phyloP scores from a whole-genome alignment of 352 stramenopile genomes.

The Pythium graminicola region DNA sequence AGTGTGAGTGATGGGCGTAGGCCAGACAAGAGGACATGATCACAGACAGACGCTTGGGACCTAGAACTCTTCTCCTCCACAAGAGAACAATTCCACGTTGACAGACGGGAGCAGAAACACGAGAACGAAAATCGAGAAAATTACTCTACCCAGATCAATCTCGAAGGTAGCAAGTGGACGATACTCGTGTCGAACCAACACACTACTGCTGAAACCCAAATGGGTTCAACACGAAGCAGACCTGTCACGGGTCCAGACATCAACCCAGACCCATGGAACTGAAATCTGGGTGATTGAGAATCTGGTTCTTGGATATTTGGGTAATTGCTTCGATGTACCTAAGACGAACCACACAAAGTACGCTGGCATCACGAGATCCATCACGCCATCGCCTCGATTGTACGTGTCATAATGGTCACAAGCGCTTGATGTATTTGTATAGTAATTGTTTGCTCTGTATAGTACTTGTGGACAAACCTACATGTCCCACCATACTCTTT shows the following conservation, averaged over 20 bases:
- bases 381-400: neutral
- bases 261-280: neutral
- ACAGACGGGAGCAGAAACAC: too few species aligned
- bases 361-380: neutral
- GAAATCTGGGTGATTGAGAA: neutral
- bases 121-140: too few species aligned
- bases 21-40: too few species aligned
- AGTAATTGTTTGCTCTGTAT: too few species aligned
- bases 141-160: too few species aligned
- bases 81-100: neutral
- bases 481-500: too few species aligned
- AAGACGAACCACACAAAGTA: neutral
- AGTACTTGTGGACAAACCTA: too few species aligned
- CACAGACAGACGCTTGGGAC: neutral
- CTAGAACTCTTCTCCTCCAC: neutral
- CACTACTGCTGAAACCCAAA: slow-evolving; percentile 5
- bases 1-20: slow-evolving; percentile 11
- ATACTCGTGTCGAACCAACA: neutral
- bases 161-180: slow-evolving; percentile 2
- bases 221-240: too few species aligned
- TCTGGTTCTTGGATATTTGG: neutral
- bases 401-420: neutral
- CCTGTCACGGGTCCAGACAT: slow-evolving; percentile 12
- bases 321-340: neutral
- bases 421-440: too few species aligned